Evolutionary conservation across 1,284 basidiomycete species (phyloP), one percentile per base, ranked within the genome.

Genomic region (Singerocomus rubriflavus): DNA sequence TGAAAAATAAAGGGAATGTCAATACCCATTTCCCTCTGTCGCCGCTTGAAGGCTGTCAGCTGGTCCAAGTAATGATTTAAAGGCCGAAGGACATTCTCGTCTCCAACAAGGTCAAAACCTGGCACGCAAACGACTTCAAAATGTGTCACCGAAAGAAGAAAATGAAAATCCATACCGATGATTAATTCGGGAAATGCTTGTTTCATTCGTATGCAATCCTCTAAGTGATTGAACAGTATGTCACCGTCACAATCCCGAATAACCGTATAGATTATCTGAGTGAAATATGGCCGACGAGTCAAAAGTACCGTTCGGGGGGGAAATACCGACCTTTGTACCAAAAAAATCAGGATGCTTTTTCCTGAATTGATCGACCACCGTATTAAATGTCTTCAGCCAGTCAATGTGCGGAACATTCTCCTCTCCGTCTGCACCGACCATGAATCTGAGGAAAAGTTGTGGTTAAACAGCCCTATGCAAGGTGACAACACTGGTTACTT

Each of bases 61-160:
- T 79, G 76, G 31, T 80, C 77, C 26, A 83, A 64, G 63, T 91
- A 91, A 58, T 84, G 73, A 10, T 75, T 78, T 29, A 91, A 73
- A 14, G 88, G 84, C 21, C 73, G 72, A 13, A 82, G 61, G 2
- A 71, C 70, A 59, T 91, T 85, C 60, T 92, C 88, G 54, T 85
- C 76, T 6, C 88, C 89, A 11, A 91, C 89, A 16, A 91, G 74
- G 69, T 92, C 89, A 58, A 91, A 92, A 2, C 88, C 86, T 85
- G 31, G 21, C 26, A 16, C 5, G 7, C 29, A 29, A 29, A 35
- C n/a, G 14, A 11, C 21, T 41, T 26, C 21, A 12, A 5, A 33
- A 33, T 1, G 1, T 21, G n/a, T 33, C 25, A 9, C 32, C 17
- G 14, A 7, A 10, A 38, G 38, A 27, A 32, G 21, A 38, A 44